phyloP scores from a whole-genome alignment of 306 rosid species.

The Casuarina glauca region DNA sequence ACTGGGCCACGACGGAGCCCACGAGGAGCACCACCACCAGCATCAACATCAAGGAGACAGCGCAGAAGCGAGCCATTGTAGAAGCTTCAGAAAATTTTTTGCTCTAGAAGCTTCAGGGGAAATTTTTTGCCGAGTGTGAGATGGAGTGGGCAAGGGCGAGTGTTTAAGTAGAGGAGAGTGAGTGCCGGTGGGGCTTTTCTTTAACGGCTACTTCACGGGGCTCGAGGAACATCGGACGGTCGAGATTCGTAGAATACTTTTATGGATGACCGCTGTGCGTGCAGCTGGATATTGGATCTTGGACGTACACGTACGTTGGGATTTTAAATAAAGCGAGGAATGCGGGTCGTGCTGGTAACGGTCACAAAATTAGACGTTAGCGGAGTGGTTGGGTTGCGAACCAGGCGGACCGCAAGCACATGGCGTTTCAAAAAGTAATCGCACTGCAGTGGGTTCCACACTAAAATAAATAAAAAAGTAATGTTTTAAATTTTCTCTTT shows the following conservation, averaged over 20 bases:
- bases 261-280: neutral
- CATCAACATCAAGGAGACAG: constrained; percentile 29
- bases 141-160: neutral
- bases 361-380: constrained; percentile 12
- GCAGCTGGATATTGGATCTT: neutral
- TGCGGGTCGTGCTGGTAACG: constrained; percentile 13
- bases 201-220: neutral
- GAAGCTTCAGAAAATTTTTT: neutral
- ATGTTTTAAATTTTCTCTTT: too few relatives aligned
- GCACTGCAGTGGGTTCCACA: too few relatives aligned
- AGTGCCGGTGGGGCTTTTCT: constrained; percentile 7
- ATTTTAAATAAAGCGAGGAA: neutral
- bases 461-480: too few relatives aligned
- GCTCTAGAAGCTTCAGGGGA: neutral
- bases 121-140: neutral
- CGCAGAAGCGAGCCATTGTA: constrained; percentile 41
- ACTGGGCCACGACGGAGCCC: constrained; percentile 36
- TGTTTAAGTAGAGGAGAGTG: constrained; percentile 23
- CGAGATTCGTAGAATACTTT: neutral
- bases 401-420: too few relatives aligned
- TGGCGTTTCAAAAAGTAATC: too few relatives aligned
- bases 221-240: constrained; percentile 23
- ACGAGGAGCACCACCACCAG: constrained; percentile 34
- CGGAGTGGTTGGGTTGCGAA: too few relatives aligned
- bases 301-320: neutral